Base-by-base conservation (phyloP, 75 land plant genomes). In the Ceratopteris richardii region DNA sequence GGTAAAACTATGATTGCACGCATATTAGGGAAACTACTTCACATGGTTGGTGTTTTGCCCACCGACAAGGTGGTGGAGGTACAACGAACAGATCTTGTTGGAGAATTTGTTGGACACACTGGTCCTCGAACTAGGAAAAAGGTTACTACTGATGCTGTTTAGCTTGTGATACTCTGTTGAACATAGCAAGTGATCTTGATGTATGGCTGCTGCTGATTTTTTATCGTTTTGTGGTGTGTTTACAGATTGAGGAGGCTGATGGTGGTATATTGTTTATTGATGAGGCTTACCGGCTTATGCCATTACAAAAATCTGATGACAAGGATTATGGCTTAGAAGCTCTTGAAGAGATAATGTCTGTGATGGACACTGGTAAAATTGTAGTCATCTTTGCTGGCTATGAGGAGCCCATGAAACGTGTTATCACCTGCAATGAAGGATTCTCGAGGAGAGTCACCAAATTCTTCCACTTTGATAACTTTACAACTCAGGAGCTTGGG, bases 71-170 rank as follows among this genome's bases (percentile, higher is more conserved):
- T 92, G 14, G 86, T 84, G 36, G 97, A 87, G 71, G 97, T 92
- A 16, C 97, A 92, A 56, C 68, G 97, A 27, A 87, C 97, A 1
- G 97, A 92, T 66, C 74, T 92, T 51, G 97, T 92, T 66, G 97
- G 97, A 0, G 97, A 92, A 74, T 92, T 92, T 73, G 93, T 92
- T 53, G 97, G 97, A 50, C 97, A 91, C 57, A 91, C 97, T 17
- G 97, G 97, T n/a, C 97, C 97, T 30, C 79, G 82, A 66, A 92
- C 97, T 7, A 84, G 88, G 47, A 80, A 74, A 63, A 87, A 77
- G 86, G 96, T 81, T 62, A 21, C 27, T 25, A 1, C n/a, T n/a
- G n/a, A n/a, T n/a, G 14, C 23, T 17, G n/a, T 22, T 20, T n/a
- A 7, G 61, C 18, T 42, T 62, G 6, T 17, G 29, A 33, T 9